Base-by-base conservation (phyloP, 2,329 filamentous ascomycete species). In the Aureobasidium vineae region DNA sequence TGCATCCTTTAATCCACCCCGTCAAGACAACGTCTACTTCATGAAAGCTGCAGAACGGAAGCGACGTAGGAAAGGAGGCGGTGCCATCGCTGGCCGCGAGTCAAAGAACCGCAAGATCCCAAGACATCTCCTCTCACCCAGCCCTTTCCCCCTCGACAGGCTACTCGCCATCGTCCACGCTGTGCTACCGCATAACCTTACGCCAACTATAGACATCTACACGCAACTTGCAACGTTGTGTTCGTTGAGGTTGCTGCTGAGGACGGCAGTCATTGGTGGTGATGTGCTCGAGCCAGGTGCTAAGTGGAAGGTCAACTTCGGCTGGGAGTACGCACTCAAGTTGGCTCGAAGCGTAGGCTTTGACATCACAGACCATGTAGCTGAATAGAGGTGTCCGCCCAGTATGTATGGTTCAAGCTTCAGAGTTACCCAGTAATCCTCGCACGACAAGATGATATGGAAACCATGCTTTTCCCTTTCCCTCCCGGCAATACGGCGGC, bases 221-320 rank as follows among this genome's bases (percentile, higher is more conserved):
- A 81, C 80, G 7, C 79, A 83, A 47, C 83, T 95, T 57, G 88
- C 90, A 3, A 94, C 90, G 23, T 78, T 95, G 66, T 85, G 87
- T 1, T 91, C 88, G 70, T 77, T 95, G 74, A 78, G 89, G 49
- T 74, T 95, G 71, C 76, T 95, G 40, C 82, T 90, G 0, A 74
- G 78, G 40, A 84, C 87, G 49, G 87, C 90, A 2, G 88, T 86
- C 5, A 77, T 80, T 19, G 83, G 82, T 19, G 77, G 81, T 31
- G 90, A 93, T 76, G 78, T 83, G 31, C 80, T 92, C 72, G 90
- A 94, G 74, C 80, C 86, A 0, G 86, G 86, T 0, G 86, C 85
- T 5, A 88, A 89, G 76, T 95, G 90, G 89, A 86, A 89, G 72
- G 88, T 93, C 11, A 91, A 90, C 71, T 87, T 91, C 66, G 86